Conservation (phyloP, 2,329 filamentous ascomycete species). For the Trichoderma lentiforme region DNA sequence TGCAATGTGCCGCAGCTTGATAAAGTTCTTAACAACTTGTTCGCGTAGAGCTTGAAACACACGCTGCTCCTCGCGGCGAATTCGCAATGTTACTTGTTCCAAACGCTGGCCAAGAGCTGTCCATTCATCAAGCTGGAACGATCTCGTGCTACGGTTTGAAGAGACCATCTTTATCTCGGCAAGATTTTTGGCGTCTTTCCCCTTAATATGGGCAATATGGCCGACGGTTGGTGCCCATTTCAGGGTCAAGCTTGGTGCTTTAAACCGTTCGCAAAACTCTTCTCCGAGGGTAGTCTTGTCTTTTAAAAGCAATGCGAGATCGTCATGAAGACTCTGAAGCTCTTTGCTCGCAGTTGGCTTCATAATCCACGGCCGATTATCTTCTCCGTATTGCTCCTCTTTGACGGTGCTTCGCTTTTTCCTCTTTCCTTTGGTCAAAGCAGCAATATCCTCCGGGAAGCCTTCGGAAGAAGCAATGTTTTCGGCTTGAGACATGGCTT, state of each 20-base stretch:
- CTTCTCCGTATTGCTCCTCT: slow-evolving; percentile 59
- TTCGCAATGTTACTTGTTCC: slow-evolving; percentile 72
- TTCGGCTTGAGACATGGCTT: slow-evolving; percentile 71
- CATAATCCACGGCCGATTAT: slow-evolving; percentile 63
- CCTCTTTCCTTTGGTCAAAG: slow-evolving; percentile 53
- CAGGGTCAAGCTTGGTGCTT: slow-evolving; percentile 65
- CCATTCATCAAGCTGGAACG: slow-evolving; percentile 84
- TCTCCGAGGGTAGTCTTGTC: slow-evolving; percentile 61
- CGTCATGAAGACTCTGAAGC: slow-evolving; percentile 64
- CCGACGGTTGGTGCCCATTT: slow-evolving; percentile 85
- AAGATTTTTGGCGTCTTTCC: slow-evolving; percentile 60
- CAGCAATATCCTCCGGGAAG: slow-evolving; percentile 51
- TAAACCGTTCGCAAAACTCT: slow-evolving; percentile 58
- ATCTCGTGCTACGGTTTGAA: slow-evolving; percentile 77
- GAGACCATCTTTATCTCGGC: slow-evolving; percentile 51
- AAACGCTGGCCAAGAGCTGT: slow-evolving; percentile 73
- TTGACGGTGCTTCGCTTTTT: slow-evolving; percentile 46
- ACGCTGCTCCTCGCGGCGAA: slow-evolving; percentile 78
- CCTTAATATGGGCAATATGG: slow-evolving; percentile 87
- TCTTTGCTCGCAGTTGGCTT: slow-evolving; percentile 63
- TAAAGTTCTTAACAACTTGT: slow-evolving; percentile 73
- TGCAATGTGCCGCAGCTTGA: slow-evolving; percentile 84
- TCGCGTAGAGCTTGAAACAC: slow-evolving; percentile 74
- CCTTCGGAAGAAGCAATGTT: slow-evolving; percentile 67
- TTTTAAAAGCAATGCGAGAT: slow-evolving; percentile 57